Evolutionary conservation across 2,329 filamentous ascomycete species (phyloP), one percentile per base, ranked within the genome.

Genomic region (Akanthomyces uredinophilus): DNA sequence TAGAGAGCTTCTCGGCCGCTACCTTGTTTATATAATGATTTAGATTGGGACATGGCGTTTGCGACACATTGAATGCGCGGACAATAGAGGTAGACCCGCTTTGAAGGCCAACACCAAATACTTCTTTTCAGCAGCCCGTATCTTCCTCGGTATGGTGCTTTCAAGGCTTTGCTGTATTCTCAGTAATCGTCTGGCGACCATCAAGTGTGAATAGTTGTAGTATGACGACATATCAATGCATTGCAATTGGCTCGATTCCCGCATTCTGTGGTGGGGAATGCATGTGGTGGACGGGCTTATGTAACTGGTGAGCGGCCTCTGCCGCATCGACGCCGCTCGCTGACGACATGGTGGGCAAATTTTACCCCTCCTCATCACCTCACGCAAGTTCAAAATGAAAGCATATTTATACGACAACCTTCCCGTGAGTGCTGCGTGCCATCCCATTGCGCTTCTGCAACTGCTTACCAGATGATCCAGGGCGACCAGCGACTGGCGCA

Each of bases 401-500:
- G 83, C 83, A 65, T 86, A 86, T 70, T 72, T 80, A 66, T 86
- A 83, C 69, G 83, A 86, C 65, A 80, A 84, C 68, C 69, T 78
- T 64, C 77, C 79, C 61, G 83, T 84, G 74, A 72, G 81, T 73
- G 24, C 24, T 20, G 35, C 7, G 47, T 20, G 47, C 8, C 20
- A 20, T 39, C 6, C 14, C 43, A 43, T 35, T 7, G 16, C 37
- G 24, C 37, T 37, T 7, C 20, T 16, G 13, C 27, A 55, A 29
- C 41, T 24, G 63, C 7, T 41, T 55, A 47, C 43, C 53, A 22
- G 13, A 35, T 50, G 53, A 8, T 29, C 49, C 72, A 96, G 91
- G 93, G 92, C 78, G 95, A 99, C 83, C 95, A 97, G 79, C 92
- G 95, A 72, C 84, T 89, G 49, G 85, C 91, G 59, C 95, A 99